Percentiles rank a stretch among this genome's conserved stretches.
These are phyloP conservation scores for Oemleria cerasiformis DNA, from an alignment of 306 rosid genomes.

Conservation along the genomic window DNA sequence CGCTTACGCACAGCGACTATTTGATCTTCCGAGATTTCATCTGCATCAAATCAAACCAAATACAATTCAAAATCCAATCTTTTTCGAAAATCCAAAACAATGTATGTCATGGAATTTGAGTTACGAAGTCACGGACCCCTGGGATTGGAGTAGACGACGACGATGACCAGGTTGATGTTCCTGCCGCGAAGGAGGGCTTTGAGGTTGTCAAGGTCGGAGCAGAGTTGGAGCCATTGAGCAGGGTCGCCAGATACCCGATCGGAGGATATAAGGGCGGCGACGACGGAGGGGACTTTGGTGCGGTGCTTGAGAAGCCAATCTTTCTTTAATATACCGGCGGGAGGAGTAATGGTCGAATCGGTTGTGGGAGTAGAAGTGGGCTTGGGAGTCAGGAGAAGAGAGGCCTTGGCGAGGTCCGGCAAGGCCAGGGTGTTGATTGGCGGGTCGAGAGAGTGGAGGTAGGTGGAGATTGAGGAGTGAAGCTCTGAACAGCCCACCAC, in stretches of 20 bases:
- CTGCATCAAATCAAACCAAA: conserved; percentile 33
- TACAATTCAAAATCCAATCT: conserved; percentile 9
- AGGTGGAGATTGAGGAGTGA: conserved; percentile 53
- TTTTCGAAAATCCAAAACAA: neutral
- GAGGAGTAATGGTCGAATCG: conserved; percentile 21
- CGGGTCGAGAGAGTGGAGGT: conserved; percentile 66
- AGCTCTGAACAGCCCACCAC: conserved; percentile 76
- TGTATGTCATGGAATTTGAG: neutral
- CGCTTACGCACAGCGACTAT: conserved; percentile 86
- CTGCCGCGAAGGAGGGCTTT: conserved; percentile 50
- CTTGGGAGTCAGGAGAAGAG: conserved; percentile 42
- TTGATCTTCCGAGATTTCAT: conserved; percentile 76
- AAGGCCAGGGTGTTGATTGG: conserved; percentile 90
- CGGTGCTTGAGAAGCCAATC: conserved; percentile 94
- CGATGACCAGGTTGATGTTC: conserved; percentile 59
- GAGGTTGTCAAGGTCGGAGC: conserved; percentile 84
- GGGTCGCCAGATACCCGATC: conserved; percentile 75
- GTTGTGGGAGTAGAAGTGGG: conserved; percentile 26
- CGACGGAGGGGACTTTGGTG: conserved; percentile 68
- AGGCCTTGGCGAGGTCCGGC: conserved; percentile 70
- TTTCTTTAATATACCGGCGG: conserved; percentile 49
- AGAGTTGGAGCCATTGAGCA: conserved; percentile 80
- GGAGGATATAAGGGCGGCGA: conserved; percentile 60
- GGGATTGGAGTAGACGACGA: conserved; percentile 54
- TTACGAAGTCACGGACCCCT: conserved; percentile 31